Base-by-base conservation (phyloP, 2,329 filamentous ascomycete genomes). In the Rosellinia necatrix region DNA sequence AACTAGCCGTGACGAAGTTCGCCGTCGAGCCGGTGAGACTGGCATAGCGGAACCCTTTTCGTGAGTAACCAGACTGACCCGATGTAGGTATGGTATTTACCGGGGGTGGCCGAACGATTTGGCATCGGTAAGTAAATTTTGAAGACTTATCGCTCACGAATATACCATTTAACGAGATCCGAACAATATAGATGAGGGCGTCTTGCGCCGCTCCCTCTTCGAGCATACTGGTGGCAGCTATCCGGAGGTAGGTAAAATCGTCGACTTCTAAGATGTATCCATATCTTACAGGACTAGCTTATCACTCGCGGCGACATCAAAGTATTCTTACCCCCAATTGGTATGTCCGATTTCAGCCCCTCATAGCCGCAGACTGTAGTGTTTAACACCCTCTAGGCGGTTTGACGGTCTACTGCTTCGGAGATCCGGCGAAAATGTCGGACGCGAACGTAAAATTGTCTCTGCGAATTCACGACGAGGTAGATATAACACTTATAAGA, bases 211-310 rank as follows among this genome's bases (percentile, higher is more conserved):
- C 59, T 89, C 91, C 0, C 78, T 99, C 21, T 97, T 97, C 70
- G 94, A 97, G 70, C 90, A 97, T 68, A 97, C 92, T 1, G 94
- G 94, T 53, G 94, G 94, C 52, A 96, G 91, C 64, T 99, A 96
- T 74, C 94, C 94, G 2, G 94, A 99, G 74, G 81, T 82, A 69
- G 37, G 46, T 48, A 30, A 27, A n/a, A n/a, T 15, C 50, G 29
- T 30, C 10, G 22, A 3, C 24, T 38, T 12, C 22, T 9, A 13
- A 32, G 12, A 29, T 13, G 32, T 53, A 30, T 22, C 29, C 24
- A 17, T 48, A 30, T 47, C 69, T 73, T 44, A 72, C 47, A 29
- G 29, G 35, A 37, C 44, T 59, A 85, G 79, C 81, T 97, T 59
- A 97, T 99, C 71, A 99, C 94, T 13, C 86, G 94, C 53, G 86